phyloP scores from a whole-genome alignment of 2,329 filamentous ascomycete species.

The Fusarium setosum region DNA sequence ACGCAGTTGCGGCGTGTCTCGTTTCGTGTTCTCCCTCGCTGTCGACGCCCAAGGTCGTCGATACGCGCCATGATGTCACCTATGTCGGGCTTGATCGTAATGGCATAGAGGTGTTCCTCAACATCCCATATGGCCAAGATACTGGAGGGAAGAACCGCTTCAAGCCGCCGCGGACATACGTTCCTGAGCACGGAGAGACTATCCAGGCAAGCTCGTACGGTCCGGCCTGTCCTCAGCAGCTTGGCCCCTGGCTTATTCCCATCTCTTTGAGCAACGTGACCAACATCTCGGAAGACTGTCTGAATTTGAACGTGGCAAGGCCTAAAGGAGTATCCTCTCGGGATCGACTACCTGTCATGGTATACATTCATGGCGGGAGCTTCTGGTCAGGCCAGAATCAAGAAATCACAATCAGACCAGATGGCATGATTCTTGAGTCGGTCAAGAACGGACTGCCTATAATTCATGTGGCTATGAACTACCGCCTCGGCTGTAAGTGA shows the following conservation, averaged over 20 bases:
- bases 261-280: background rate
- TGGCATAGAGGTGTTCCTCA: background rate
- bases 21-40: too few relatives aligned
- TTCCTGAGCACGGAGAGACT: background rate
- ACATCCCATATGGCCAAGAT: background rate
- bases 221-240: background rate
- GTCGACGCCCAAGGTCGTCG: background rate
- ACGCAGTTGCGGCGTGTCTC: background rate
- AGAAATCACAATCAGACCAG: background rate
- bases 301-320: background rate
- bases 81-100: background rate
- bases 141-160: background rate
- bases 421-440: background rate
- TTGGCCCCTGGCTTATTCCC: background rate
- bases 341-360: background rate
- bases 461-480: background rate
- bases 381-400: background rate
- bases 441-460: background rate
- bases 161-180: background rate
- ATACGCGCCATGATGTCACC: background rate
- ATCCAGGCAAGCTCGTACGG: background rate
- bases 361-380: background rate
- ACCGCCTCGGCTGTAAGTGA: background rate
- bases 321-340: background rate
- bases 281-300: background rate